Evolutionary conservation across 2,329 filamentous ascomycete species (phyloP).

Genomic region (Thielaviopsis ethacetica): DNA sequence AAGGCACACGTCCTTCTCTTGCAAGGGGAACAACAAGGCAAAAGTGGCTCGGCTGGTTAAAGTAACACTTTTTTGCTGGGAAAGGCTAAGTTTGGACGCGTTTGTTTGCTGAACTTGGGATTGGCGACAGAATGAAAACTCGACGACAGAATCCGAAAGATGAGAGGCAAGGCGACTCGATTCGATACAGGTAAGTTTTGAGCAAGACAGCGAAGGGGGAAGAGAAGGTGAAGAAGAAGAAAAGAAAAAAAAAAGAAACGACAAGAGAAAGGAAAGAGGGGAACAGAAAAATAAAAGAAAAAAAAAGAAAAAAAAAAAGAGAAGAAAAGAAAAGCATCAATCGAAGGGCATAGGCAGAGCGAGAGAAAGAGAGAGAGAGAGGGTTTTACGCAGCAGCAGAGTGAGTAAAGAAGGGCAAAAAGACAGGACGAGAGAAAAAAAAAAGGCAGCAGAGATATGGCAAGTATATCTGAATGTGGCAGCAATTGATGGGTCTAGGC

Average conservation of each 20-base stretch:
- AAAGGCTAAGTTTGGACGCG: background rate
- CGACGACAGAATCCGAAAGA: no score
- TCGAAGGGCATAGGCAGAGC: no score
- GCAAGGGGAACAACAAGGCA: background rate
- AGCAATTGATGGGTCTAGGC: no score
- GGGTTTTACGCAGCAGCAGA: background rate
- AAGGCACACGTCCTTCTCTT: background rate
- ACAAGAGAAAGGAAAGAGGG: background rate
- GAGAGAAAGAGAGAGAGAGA: background rate
- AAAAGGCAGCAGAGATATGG: background rate
- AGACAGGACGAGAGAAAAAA: background rate
- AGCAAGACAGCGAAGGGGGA: no score
- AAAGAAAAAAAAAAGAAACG: background rate
- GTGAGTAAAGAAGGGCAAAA: background rate
- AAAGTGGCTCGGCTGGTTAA: background rate
- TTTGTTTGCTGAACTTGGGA: background rate
- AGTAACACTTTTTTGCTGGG: background rate
- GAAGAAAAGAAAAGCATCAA: no score
- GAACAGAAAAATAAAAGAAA: background rate
- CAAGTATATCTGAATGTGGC: no score
- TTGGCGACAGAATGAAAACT: background rate
- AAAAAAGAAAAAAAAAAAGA: background rate
- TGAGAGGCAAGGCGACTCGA: background rate
- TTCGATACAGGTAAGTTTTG: background rate
- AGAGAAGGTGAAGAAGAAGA: background rate